phyloP scores from a whole-genome alignment of 108 stramenopile genomes.

The Mediolabrus comicus region DNA sequence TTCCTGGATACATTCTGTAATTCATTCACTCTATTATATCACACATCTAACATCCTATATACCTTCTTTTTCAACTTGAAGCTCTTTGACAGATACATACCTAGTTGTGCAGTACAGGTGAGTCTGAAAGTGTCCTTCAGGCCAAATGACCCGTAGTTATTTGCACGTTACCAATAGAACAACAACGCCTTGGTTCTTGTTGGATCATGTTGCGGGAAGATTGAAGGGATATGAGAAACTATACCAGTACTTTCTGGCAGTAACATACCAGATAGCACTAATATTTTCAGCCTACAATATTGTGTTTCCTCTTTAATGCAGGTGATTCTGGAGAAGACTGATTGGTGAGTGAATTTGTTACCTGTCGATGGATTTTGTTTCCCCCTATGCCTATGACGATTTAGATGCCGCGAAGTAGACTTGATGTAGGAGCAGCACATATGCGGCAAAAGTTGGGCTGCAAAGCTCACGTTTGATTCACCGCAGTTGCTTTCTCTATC shows the following conservation, averaged over 20 bases:
- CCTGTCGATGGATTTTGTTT: neutral
- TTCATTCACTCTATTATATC: neutral
- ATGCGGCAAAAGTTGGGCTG: constrained; percentile 26
- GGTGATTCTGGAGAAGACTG: neutral
- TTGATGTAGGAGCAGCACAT: neutral
- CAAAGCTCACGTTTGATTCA: constrained; percentile 29
- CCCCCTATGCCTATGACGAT: constrained; percentile 37
- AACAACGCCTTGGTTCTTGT: constrained; percentile 15
- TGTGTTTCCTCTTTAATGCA: neutral
- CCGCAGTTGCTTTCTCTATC: constrained; percentile 8
- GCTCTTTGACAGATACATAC: neutral
- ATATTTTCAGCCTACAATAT: constrained; percentile 6
- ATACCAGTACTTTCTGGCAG: constrained; percentile 9
- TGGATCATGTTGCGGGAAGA: constrained; percentile 48
- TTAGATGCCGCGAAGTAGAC: constrained; percentile 45
- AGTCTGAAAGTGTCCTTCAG: neutral
- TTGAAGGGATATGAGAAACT: constrained; percentile 3
- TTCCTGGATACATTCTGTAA: constrained; percentile 11
- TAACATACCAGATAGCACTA: constrained; percentile 9
- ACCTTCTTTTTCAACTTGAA: neutral
- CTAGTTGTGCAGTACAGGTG: no score
- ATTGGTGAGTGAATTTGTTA: neutral
- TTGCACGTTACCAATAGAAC: constrained; percentile 49
- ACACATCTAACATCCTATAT: neutral
- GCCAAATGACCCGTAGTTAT: constrained; percentile 14